Evolutionary conservation across 1,139 yeast genomes (phyloP).

Genomic region (Kodamaea arcana): DNA sequence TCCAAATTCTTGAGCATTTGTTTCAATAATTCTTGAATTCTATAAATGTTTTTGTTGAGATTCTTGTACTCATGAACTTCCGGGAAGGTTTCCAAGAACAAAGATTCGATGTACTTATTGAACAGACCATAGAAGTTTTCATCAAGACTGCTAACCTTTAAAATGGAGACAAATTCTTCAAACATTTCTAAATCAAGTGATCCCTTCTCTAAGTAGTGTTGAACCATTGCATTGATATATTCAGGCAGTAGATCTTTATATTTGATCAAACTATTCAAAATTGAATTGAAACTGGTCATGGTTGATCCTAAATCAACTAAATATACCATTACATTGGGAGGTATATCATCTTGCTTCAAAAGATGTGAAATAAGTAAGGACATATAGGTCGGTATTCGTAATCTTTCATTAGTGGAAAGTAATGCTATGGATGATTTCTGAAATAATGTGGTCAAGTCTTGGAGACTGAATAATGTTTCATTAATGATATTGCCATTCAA

Average conservation of each 20-base stretch:
- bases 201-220: constrained; percentile 13
- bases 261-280: constrained; percentile 9
- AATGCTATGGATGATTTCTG: constrained; percentile 16
- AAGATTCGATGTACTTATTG: constrained; percentile 25
- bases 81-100: constrained; percentile 28
- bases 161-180: constrained; percentile 14
- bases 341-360: constrained; percentile 13
- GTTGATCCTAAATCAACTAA: constrained; percentile 25
- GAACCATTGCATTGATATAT: constrained; percentile 22
- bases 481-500: constrained; percentile 10
- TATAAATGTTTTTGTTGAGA: constrained; percentile 27
- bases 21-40: constrained; percentile 23
- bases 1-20: constrained; percentile 9
- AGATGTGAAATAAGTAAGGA: constrained; percentile 21
- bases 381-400: constrained; percentile 25
- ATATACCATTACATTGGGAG: constrained; percentile 18
- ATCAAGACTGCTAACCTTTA: constrained; percentile 7
- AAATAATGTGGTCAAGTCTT: constrained; percentile 17
- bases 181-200: constrained; percentile 20
- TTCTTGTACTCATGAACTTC: constrained; percentile 34
- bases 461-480: constrained; percentile 5
- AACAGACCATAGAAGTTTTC: constrained; percentile 20
- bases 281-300: constrained; percentile 11
- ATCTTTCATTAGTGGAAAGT: constrained; percentile 6
- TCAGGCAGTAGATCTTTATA: constrained; percentile 15